phyloP scores from a whole-genome alignment of 2,329 filamentous ascomycete genomes.

The Colletotrichum noveboracense region DNA sequence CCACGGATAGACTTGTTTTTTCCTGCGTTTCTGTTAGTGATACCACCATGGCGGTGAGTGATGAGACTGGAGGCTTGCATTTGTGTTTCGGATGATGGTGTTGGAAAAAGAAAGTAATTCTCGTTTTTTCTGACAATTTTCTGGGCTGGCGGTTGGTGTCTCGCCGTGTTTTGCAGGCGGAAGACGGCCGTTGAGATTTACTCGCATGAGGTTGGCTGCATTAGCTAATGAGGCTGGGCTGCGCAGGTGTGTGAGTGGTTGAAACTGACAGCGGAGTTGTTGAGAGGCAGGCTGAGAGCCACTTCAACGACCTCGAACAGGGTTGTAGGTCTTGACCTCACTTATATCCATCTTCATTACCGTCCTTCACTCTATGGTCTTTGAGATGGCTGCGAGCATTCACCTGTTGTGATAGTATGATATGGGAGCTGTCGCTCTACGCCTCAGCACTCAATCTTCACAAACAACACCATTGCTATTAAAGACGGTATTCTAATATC shows the following conservation, averaged over 20 bases:
- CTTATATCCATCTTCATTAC: neutral
- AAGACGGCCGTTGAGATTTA: neutral
- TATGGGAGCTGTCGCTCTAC: neutral
- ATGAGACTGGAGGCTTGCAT: neutral
- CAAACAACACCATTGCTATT: neutral
- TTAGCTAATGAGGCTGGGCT: neutral
- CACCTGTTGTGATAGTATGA: neutral
- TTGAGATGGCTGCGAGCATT: neutral
- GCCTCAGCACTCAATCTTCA: neutral
- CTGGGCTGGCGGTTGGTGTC: neutral
- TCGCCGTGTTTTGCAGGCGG: neutral
- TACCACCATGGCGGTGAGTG: constrained; percentile 3
- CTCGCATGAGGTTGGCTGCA: neutral
- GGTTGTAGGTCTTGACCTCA: neutral
- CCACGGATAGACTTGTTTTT: neutral
- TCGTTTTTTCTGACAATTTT: neutral
- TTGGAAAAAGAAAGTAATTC: neutral
- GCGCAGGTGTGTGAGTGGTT: neutral
- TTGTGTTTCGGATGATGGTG: neutral
- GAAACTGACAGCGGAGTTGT: neutral
- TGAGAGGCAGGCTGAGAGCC: neutral
- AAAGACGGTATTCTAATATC: neutral
- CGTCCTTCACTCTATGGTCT: neutral
- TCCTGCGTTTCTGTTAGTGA: neutral
- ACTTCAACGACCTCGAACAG: neutral